Percentiles rank a stretch among this genome's conserved stretches.
Conservation (phyloP, 306 rosid genomes). For the Trifolium subterraneum region DNA sequence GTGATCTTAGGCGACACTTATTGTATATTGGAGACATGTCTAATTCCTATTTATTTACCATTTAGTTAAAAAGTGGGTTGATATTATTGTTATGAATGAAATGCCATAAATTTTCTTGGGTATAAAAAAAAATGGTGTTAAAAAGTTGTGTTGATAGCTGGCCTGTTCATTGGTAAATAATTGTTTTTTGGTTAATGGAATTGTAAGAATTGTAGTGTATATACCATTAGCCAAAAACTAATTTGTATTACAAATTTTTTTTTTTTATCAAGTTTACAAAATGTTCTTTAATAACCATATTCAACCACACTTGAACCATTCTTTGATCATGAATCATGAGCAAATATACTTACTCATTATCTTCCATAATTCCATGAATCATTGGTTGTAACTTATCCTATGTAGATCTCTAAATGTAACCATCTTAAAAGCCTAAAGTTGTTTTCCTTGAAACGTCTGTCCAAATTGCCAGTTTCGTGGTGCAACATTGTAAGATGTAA, state of each 20-base stretch:
- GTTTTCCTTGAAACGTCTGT: slow-evolving; percentile 93
- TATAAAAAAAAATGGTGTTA: too few species aligned
- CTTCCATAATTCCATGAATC: background rate
- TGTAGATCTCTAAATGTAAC: background rate
- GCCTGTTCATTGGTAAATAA: too few species aligned
- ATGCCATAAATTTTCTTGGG: too few species aligned
- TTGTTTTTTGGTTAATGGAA: too few species aligned
- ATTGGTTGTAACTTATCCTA: background rate
- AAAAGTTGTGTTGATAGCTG: too few species aligned
- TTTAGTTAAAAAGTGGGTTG: too few species aligned
- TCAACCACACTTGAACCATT: background rate
- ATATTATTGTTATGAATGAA: too few species aligned
- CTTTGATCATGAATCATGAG: background rate
- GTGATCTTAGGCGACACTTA: too few species aligned
- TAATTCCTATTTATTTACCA: too few species aligned
- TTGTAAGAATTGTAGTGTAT: too few species aligned
- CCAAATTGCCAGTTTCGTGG: slow-evolving; percentile 78
- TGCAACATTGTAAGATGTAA: slow-evolving; percentile 85
- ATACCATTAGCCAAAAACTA: background rate
- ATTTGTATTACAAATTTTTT: background rate
- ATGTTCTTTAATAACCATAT: background rate
- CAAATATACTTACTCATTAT: background rate
- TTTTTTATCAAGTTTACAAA: too few species aligned
- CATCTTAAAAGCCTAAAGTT: slow-evolving; percentile 44
- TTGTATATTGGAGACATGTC: too few species aligned